Evolutionary conservation across 345 rosid species (phyloP), one percentile per base, ranked within the genome.

Genomic region (Eucalyptus victrix): DNA sequence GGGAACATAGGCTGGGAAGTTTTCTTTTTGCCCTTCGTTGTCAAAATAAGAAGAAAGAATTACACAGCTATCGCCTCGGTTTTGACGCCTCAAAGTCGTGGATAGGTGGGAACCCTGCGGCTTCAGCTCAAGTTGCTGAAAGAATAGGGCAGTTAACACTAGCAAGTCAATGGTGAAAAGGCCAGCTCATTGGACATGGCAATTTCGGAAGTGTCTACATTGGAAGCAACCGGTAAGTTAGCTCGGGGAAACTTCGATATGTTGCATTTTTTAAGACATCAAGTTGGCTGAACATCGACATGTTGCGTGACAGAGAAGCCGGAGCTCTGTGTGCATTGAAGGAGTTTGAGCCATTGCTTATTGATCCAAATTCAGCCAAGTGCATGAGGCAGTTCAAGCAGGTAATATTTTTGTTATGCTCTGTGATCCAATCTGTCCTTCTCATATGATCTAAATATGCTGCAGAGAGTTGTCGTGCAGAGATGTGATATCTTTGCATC

Each of bases 201-300:
- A 94, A 94, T 30, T 96, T 95, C 87, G 94, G 96, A 92, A 93
- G 94, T 86, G 98, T 96, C 12, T 96, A 94, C 91, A 91, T 95
- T 92, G 97, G 96, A 88, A 94, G 95, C 91, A 96, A 95, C 94
- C 95, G 95, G 98, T 96, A 86, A 85, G 24, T 45, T 45, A 45
- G 49, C 15, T 80, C 7, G 1, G 30, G 12, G 40, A 83, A 24
- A 32, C 40, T 65, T 62, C 9, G 42, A 49, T 8, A 49, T 50
- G 58, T n/a, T 34, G 24, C 26, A 24, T 50, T 69, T 76, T 72
- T 88, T 49, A 49, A 49, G 4, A 67, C 76, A n/a, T 72, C 53
- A 7, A 49, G 37, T 34, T 28, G 1, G 87, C 32, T 67, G 30
- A 15, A 58, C 34, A 45, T 58, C 51, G 8, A 88, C 34, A 45